Evolutionary conservation across 2,329 filamentous ascomycete genomes (phyloP), one percentile per base, ranked within the genome.

Genomic region (Metarhizium sp.): DNA sequence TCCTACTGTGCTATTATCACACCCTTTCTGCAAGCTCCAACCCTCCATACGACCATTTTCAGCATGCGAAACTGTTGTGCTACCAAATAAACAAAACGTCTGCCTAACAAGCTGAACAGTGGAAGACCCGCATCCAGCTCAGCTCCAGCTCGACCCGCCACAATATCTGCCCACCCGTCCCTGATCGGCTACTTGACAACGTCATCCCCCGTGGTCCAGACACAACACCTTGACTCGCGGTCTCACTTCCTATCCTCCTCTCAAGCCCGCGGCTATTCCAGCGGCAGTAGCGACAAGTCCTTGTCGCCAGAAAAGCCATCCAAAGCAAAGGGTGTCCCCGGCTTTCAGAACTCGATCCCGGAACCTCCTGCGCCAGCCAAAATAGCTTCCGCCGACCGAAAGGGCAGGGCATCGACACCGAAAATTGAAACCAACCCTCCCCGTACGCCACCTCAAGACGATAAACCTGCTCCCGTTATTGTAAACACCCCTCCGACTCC

Each of bases 401-500:
- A 64, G 50, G 59, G 64, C 29, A 66, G 64, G 52, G 56, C 60
- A 32, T 55, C 62, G 42, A 57, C 65, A 20, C 64, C 66, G 25
- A 66, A 61, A 54, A 60, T 70, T 52, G 65, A 69, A 52, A 69
- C 67, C 5, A 57, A 59, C 25, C 66, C 72, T 32, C 77, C 79
- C 53, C 69, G 69, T 56, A 79, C 78, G 6, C 78, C 79, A n/a
- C 75, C 78, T 3, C 65, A 66, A 34, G 66, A 67, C 57, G 75
- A 78, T 40, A 66, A 69, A 11, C 58, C 67, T 30, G 72, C 75
- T 18, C 82, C 82, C 5, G 69, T 79, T 53, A 86, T 86, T 59
- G 80, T 85, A 57, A 86, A 82, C 64, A 86, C 83, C 10, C 82
- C 83, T 13, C 83, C 83, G n/a, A 86, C 83, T 2, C 83, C 83